phyloP scores from a whole-genome alignment of 352 stramenopile genomes.

The Phytophthora podocarpi region DNA sequence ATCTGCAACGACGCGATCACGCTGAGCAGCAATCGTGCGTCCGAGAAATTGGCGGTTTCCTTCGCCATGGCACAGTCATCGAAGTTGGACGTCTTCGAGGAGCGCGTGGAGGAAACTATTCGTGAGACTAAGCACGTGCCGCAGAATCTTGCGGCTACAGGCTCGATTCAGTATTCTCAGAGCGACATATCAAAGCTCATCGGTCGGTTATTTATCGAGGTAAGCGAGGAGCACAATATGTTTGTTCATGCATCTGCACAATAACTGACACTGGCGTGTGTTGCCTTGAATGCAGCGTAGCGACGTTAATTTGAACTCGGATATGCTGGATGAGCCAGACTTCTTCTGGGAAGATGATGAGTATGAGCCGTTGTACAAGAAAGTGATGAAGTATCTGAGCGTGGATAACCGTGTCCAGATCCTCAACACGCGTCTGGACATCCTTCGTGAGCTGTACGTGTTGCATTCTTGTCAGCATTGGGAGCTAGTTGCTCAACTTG shows the following conservation, averaged over 20 bases:
- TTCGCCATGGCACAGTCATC: slow-evolving; percentile 94
- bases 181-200: slow-evolving; percentile 93
- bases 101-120: slow-evolving; percentile 88
- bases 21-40: slow-evolving; percentile 77
- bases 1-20: slow-evolving; percentile 88
- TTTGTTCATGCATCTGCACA: neutral
- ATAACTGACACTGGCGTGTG: slow-evolving; percentile 6
- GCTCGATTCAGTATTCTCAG: slow-evolving; percentile 92
- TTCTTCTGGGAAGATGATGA: slow-evolving; percentile 96
- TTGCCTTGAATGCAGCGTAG: slow-evolving; percentile 64
- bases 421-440: slow-evolving; percentile 94
- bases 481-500: neutral
- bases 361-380: slow-evolving; percentile 93
- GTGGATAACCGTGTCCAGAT: slow-evolving; percentile 92
- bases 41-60: slow-evolving; percentile 92
- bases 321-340: slow-evolving; percentile 94
- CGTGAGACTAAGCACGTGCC: slow-evolving; percentile 90
- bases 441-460: slow-evolving; percentile 91
- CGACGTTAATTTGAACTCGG: slow-evolving; percentile 94
- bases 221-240: slow-evolving; percentile 14
- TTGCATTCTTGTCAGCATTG: neutral
- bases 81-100: slow-evolving; percentile 94
- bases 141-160: slow-evolving; percentile 84
- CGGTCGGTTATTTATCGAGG: slow-evolving; percentile 89
- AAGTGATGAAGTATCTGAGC: slow-evolving; percentile 93